phyloP scores from a whole-genome alignment of 2,329 filamentous ascomycete genomes.

The Phialemoniopsis sp. region DNA sequence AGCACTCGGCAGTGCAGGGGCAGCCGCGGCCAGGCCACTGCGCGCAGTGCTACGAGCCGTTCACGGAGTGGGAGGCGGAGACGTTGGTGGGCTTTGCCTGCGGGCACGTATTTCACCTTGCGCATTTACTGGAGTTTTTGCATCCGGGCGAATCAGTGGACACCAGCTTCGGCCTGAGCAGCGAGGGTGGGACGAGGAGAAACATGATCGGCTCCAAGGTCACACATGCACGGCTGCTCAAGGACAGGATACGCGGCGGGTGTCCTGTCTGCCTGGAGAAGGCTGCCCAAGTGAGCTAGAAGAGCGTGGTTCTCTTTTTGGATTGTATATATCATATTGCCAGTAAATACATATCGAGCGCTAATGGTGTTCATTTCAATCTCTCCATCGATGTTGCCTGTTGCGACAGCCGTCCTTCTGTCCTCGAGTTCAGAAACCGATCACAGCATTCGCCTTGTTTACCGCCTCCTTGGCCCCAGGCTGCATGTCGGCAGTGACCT shows the following conservation, averaged over 20 bases:
- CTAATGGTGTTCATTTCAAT: too few relatives aligned
- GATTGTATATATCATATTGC: too few relatives aligned
- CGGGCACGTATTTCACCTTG: slow-evolving; percentile 76
- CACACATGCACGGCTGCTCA: slow-evolving; percentile 74
- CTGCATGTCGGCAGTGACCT: slow-evolving; percentile 15
- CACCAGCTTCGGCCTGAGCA: slow-evolving; percentile 33
- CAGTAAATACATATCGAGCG: too few relatives aligned
- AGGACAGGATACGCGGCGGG: slow-evolving; percentile 63
- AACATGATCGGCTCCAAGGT: slow-evolving; percentile 82
- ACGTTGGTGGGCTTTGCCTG: slow-evolving; percentile 78
- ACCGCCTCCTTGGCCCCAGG: slow-evolving; percentile 30
- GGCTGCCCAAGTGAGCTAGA: background rate
- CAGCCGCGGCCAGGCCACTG: slow-evolving; percentile 51
- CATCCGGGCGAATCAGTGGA: slow-evolving; percentile 42
- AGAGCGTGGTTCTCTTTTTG: background rate
- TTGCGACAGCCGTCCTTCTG: too few relatives aligned
- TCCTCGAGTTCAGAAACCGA: slow-evolving; percentile 33
- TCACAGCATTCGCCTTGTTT: slow-evolving; percentile 34
- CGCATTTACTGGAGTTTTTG: slow-evolving; percentile 59
- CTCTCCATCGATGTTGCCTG: background rate
- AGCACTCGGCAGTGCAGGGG: slow-evolving; percentile 6
- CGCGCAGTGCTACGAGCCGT: slow-evolving; percentile 51
- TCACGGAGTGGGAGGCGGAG: slow-evolving; percentile 60
- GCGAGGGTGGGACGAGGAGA: slow-evolving; percentile 35
- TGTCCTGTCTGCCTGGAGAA: slow-evolving; percentile 52